Evolutionary conservation across 2,329 filamentous ascomycete species (phyloP).

Genomic region (Xylaria sp.): DNA sequence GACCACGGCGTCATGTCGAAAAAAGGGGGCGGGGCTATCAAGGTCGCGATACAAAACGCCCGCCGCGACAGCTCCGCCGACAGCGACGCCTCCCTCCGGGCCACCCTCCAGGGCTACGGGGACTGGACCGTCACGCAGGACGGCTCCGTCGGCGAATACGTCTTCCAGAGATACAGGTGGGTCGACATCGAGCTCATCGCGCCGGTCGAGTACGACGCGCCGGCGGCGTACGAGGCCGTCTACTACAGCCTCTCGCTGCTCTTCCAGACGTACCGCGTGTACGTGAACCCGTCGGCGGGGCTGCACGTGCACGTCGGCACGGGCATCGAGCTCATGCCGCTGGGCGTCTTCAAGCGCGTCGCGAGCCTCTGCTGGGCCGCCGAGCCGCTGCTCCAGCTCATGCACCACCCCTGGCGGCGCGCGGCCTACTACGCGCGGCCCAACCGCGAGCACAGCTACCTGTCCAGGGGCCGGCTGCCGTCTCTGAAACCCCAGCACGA

Average conservation of each 20-base stretch:
- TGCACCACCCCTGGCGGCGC: constrained; percentile 17
- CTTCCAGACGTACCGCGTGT: not conserved
- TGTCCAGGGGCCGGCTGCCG: not conserved
- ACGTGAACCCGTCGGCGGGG: constrained; percentile 19
- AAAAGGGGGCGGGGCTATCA: no score
- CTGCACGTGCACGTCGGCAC: constrained; percentile 28
- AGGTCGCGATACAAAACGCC: no score
- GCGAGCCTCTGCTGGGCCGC: constrained; percentile 16
- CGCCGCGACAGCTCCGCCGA: no score
- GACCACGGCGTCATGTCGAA: no score
- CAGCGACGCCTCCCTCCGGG: no score
- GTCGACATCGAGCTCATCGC: constrained; percentile 14
- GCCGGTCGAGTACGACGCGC: constrained; percentile 11
- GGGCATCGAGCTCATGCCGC: constrained; percentile 12
- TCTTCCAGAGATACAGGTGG: constrained; percentile 10
- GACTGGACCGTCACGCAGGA: constrained; percentile 1
- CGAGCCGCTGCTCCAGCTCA: constrained; percentile 12
- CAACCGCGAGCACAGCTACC: constrained; percentile 2
- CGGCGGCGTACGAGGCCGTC: constrained; percentile 13
- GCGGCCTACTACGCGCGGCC: not conserved
- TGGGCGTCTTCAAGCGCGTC: constrained; percentile 12
- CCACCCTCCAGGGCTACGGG: not conserved
- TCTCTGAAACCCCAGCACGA: not conserved
- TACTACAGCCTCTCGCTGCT: constrained; percentile 19
- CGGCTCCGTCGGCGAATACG: not conserved